phyloP scores from a whole-genome alignment of 2,329 filamentous ascomycete species.

The Diaporthe helianthi region DNA sequence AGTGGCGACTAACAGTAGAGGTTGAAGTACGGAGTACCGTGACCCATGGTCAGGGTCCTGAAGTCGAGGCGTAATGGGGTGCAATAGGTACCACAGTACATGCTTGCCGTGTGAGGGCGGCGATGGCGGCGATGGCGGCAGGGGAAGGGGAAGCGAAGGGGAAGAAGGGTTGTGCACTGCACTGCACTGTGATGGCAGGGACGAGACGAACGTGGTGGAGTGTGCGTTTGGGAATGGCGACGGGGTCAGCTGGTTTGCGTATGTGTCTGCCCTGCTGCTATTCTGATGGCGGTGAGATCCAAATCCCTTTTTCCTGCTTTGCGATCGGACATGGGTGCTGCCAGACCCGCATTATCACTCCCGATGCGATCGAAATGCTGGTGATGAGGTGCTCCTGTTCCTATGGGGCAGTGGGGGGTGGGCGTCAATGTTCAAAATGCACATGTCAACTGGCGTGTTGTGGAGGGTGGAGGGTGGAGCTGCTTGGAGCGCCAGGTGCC shows the following conservation, averaged over 20 bases:
- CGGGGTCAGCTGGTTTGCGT: background rate
- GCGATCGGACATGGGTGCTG: slow-evolving; percentile 6
- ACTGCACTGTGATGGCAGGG: slow-evolving; percentile 15
- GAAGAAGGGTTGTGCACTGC: no score
- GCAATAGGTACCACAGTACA: no score
- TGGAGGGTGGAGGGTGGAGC: background rate
- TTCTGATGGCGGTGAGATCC: slow-evolving; percentile 1
- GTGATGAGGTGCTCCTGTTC: background rate
- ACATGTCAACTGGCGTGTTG: no score
- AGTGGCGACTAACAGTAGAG: background rate
- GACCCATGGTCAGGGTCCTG: background rate
- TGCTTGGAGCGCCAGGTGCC: no score
- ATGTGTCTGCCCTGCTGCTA: background rate
- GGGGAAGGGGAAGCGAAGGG: background rate
- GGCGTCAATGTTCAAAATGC: background rate
- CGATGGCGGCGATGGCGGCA: background rate
- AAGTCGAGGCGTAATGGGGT: background rate
- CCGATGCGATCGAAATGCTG: slow-evolving; percentile 13
- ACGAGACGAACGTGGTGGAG: background rate
- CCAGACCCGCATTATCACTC: slow-evolving; percentile 22
- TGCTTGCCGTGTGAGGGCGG: slow-evolving; percentile 1
- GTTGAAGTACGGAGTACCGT: no score
- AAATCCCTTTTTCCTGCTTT: slow-evolving; percentile 16
- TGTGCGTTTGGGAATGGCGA: slow-evolving; percentile 15
- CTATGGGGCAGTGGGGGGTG: background rate